Evolutionary conservation across 805 yeast genomes (phyloP).

Genomic region (Metschnikowia proteae): DNA sequence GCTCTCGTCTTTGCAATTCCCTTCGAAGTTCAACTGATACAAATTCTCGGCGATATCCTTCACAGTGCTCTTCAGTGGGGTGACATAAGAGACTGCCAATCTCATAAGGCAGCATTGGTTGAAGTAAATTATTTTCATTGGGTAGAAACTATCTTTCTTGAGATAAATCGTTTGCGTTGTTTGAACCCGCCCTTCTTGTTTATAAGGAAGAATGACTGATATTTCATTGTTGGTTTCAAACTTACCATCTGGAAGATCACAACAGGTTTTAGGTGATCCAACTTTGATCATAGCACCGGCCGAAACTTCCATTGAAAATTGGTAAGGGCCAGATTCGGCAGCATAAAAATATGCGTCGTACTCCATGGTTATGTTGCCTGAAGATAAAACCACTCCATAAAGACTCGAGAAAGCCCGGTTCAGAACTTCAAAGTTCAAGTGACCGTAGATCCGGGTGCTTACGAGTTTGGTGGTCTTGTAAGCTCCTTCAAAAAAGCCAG

Average conservation of each 20-base stretch:
- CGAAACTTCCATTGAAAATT: neutral
- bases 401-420: neutral
- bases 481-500: neutral
- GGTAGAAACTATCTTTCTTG: conserved; percentile 5
- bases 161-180: conserved; percentile 1
- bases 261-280: conserved; percentile 6
- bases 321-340: neutral
- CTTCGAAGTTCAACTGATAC: neutral
- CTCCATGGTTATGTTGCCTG: conserved; percentile 3
- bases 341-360: conserved; percentile 6
- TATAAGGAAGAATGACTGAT: neutral
- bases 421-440: neutral
- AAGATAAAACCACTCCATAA: neutral
- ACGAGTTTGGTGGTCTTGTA: neutral
- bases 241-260: conserved; percentile 2
- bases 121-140: conserved; percentile 10
- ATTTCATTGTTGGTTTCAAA: neutral
- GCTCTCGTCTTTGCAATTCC: neutral
- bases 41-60: neutral
- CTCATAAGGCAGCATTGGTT: conserved; percentile 5
- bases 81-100: neutral
- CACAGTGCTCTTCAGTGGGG: neutral
- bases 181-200: neutral
- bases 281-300: conserved; percentile 3
- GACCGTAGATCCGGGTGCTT: neutral